These are phyloP conservation scores for Crithidia expoeki DNA, from an alignment of 208 protist species.

Conservation along the genomic window DNA sequence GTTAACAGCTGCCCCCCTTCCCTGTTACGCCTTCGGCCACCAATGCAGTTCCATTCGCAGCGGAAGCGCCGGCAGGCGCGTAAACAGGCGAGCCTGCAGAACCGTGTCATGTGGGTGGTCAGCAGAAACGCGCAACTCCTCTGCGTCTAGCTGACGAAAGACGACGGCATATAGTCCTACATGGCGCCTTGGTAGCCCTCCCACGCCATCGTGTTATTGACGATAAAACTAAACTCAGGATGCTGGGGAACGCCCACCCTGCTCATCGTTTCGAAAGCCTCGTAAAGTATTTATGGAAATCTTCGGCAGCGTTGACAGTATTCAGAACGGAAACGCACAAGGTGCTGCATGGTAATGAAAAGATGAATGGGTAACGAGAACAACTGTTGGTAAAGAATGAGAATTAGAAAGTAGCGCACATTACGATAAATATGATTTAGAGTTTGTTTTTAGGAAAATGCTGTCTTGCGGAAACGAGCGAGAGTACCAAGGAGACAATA, in stretches of 20 bases:
- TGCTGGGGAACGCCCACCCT: slow-evolving; percentile 55
- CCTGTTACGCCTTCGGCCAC: slow-evolving; percentile 10
- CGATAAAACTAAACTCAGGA: slow-evolving; percentile 54
- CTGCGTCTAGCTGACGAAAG: slow-evolving; percentile 58
- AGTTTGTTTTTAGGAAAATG: too few relatives aligned
- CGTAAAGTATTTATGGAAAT: slow-evolving; percentile 47
- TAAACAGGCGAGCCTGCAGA: slow-evolving; percentile 47
- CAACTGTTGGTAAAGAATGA: too few relatives aligned
- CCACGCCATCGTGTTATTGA: slow-evolving; percentile 46
- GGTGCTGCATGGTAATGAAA: neutral
- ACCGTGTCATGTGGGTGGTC: slow-evolving; percentile 60
- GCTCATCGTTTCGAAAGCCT: slow-evolving; percentile 32
- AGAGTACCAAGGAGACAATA: too few relatives aligned
- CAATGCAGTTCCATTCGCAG: slow-evolving; percentile 66
- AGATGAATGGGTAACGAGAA: neutral
- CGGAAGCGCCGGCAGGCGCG: slow-evolving; percentile 43
- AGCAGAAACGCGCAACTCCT: slow-evolving; percentile 54
- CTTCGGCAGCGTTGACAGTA: slow-evolving; percentile 36
- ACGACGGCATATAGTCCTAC: slow-evolving; percentile 63
- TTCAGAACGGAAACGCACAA: neutral
- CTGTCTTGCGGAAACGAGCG: too few relatives aligned
- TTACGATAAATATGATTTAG: too few relatives aligned
- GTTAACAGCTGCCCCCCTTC: neutral
- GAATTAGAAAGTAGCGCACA: too few relatives aligned
- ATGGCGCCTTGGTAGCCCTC: slow-evolving; percentile 62